These are phyloP conservation scores for Acer campestre DNA, from an alignment of 345 rosid genomes.

Conservation along the genomic window DNA sequence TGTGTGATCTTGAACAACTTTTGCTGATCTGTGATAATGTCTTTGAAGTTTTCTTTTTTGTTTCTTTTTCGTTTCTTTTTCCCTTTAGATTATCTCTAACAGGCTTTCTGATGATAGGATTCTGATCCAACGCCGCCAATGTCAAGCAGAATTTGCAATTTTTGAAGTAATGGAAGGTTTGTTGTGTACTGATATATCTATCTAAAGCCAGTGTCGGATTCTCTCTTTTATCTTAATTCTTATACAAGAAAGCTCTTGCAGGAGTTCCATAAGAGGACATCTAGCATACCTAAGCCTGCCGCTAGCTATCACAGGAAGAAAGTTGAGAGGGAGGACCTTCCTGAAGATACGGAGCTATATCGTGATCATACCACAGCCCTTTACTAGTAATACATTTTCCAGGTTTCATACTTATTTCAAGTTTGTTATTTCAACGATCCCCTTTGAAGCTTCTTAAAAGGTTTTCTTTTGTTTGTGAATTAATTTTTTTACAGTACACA, in stretches of 20 bases:
- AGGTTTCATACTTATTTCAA: constrained; percentile 21
- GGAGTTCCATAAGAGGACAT: constrained; percentile 67
- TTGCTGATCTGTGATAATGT: not conserved
- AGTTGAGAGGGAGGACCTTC: constrained; percentile 67
- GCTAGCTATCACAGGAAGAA: constrained; percentile 87
- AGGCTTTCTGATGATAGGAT: constrained; percentile 40
- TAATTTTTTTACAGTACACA: constrained; percentile 64
- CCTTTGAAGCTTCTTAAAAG: constrained; percentile 20
- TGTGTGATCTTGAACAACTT: not conserved
- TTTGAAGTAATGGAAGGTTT: constrained; percentile 77
- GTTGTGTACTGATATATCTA: not conserved
- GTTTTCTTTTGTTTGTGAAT: constrained; percentile 27
- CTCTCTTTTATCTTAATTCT: constrained; percentile 5
- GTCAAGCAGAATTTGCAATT: constrained; percentile 87
- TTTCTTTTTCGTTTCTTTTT: too few species aligned
- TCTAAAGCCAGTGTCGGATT: not conserved
- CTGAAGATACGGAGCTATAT: constrained; percentile 62
- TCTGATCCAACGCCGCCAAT: constrained; percentile 74
- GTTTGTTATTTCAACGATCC: constrained; percentile 3
- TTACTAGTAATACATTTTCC: constrained; percentile 64
- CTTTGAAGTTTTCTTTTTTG: too few species aligned
- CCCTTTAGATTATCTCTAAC: constrained; percentile 18
- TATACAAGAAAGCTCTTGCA: constrained; percentile 22
- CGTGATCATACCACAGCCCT: constrained; percentile 72
- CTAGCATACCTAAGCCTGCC: constrained; percentile 71